Base-by-base conservation (phyloP, 768 basidiomycete species). In the Trametopsis cervina region DNA sequence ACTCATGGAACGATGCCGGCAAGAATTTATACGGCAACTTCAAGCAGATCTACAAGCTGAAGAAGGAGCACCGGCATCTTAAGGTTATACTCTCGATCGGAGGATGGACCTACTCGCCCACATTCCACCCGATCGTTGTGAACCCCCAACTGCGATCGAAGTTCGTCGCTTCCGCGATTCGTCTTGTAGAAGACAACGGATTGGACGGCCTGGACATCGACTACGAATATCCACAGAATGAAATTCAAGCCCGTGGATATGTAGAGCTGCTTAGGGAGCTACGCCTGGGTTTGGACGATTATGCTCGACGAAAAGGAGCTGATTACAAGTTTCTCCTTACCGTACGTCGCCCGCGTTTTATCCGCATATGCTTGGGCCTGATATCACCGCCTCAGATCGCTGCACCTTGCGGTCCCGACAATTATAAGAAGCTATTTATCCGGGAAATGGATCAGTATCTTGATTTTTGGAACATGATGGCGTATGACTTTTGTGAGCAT, bases 391-490 rank as follows among this genome's bases (percentile, higher is more conserved):
- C 22, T 45, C 47, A 92, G 88, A 85, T 95, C 46, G 90, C 91
- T 33, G 89, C 95, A 1, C 94, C 96, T 1, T 95, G 92, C 64
- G 96, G 96, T 24, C 78, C 85, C 2, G 76, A 85, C 54, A 82
- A 96, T 57, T 93, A 91, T 67, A 70, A 81, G 63, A 88, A 84
- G 55, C 71, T 98, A 5, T 74, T 81, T 50, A 72, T 92, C 40
- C 68, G 65, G 20, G 89, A 89, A 52, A 98, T 99, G 94, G 85
- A 93, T 62, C 73, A 73, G 50, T 83, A 76, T 49, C 80, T 99
- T 20, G 88, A 91, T 59, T 93, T 97, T 63, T 98, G 93, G 94
- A 98, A 99, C 62, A 67, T 99, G 64, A 99, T 99, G 96, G 82
- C 85, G 1, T 90, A 91, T 55, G 89, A 90, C 62, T 90, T 85